A percentile compares a stretch with the other conserved stretches of the same genome.
phyloP scores from a whole-genome alignment of 2,329 filamentous ascomycete genomes.

The Arthrobotrys entomopaga region DNA sequence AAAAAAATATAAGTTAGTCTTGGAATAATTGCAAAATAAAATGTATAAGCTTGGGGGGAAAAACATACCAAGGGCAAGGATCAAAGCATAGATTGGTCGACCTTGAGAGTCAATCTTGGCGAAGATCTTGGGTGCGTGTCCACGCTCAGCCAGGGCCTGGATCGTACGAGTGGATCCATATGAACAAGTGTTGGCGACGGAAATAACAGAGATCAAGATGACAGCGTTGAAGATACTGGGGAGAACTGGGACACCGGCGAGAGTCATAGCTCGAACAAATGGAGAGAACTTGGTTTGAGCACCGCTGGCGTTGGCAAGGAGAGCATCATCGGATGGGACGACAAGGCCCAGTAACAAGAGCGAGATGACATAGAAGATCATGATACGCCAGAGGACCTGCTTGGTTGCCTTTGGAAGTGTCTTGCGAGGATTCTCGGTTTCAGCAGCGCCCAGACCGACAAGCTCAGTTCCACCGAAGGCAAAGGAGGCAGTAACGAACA shows the following conservation, averaged over 20 bases:
- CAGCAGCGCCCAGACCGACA: conserved; percentile 70
- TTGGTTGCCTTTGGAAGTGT: conserved; percentile 64
- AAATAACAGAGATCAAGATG: conserved; percentile 67
- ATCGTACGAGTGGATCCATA: conserved; percentile 70
- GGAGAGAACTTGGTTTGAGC: conserved; percentile 62
- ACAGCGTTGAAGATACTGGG: conserved; percentile 69
- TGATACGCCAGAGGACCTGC: conserved; percentile 66
- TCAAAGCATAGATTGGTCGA: conserved; percentile 62
- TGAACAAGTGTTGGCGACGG: conserved; percentile 66
- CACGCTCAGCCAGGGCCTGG: conserved; percentile 66
- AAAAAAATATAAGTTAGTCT: background rate
- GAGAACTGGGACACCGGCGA: conserved; percentile 66
- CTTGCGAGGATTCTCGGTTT: conserved; percentile 69
- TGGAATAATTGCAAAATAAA: background rate
- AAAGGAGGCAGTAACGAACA: conserved; percentile 73
- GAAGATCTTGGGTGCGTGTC: conserved; percentile 64
- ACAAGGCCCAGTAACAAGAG: conserved; percentile 64
- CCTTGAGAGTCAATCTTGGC: conserved; percentile 65
- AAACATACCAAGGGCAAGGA: conserved; percentile 65
- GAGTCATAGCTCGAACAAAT: conserved; percentile 67
- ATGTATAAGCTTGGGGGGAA: conserved; percentile 61
- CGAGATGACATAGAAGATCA: conserved; percentile 64
- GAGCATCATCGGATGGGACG: conserved; percentile 60
- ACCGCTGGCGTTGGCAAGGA: conserved; percentile 58
- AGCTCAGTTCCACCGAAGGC: conserved; percentile 72